Conservation (phyloP, 768 basidiomycete genomes). For the Termitomyces sp. region DNA sequence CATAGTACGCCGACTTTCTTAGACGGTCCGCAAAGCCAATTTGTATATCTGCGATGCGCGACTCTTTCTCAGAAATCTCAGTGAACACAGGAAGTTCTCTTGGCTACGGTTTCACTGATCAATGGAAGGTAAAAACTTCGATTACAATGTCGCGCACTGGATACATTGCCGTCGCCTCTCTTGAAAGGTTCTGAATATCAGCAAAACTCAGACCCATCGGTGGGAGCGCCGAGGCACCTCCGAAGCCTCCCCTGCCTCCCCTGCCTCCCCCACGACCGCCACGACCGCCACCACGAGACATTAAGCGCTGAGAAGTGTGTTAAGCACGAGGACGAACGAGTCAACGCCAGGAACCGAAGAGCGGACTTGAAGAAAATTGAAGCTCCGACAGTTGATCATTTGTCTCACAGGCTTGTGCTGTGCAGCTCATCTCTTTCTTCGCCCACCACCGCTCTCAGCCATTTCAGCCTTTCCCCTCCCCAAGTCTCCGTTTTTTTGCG, state of each 20-base stretch:
- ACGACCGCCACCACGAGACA: constrained; percentile 39
- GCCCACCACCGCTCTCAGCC: constrained; percentile 20
- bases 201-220: constrained; percentile 82
- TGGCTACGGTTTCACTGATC: constrained; percentile 38
- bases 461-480: constrained; percentile 27
- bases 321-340: constrained; percentile 7
- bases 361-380: constrained; percentile 27
- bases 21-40: constrained; percentile 62
- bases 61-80: constrained; percentile 63
- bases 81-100: constrained; percentile 68
- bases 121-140: constrained; percentile 17
- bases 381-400: constrained; percentile 35
- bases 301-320: constrained; percentile 15
- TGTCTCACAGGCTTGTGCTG: constrained; percentile 17
- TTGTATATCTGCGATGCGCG: constrained; percentile 61
- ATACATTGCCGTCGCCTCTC: constrained; percentile 76
- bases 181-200: constrained; percentile 72
- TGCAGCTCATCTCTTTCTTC: constrained; percentile 5
- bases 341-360: constrained; percentile 13
- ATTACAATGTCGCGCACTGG: constrained; percentile 54
- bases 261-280: constrained; percentile 35
- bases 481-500: constrained; percentile 16
- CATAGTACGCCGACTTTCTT: constrained; percentile 68
- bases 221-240: constrained; percentile 46
- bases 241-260: constrained; percentile 61